Percentiles rank a stretch among this genome's conserved stretches.
Evolutionary conservation across 805 yeast species (phyloP).

Genomic region (Teunomyces cretensis): DNA sequence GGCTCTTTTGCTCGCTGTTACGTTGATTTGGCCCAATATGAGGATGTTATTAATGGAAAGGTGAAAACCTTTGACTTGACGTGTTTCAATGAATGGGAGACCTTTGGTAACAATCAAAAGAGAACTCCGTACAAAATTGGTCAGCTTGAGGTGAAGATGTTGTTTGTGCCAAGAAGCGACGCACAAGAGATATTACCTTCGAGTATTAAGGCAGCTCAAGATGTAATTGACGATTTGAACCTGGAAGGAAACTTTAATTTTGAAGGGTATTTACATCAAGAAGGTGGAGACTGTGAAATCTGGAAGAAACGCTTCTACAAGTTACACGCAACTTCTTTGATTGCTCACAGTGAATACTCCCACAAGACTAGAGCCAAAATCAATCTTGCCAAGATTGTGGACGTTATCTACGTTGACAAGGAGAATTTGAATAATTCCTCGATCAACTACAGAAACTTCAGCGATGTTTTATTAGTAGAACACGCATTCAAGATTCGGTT

Average conservation of each 20-base stretch:
- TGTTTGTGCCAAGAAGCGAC: constrained; percentile 65
- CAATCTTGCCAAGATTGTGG: constrained; percentile 67
- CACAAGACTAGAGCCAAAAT: constrained; percentile 73
- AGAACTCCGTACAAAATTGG: constrained; percentile 61
- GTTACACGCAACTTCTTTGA: constrained; percentile 66
- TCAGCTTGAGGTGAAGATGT: constrained; percentile 64
- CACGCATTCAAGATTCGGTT: constrained; percentile 76
- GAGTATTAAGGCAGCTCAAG: constrained; percentile 53
- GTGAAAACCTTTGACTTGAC: constrained; percentile 54
- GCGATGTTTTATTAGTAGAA: constrained; percentile 67
- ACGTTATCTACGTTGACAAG: constrained; percentile 46
- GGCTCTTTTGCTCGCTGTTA: constrained; percentile 88
- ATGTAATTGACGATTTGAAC: constrained; percentile 31
- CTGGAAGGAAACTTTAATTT: constrained; percentile 24
- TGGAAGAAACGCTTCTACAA: constrained; percentile 76
- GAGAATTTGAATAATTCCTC: constrained; percentile 28
- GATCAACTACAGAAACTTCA: constrained; percentile 54
- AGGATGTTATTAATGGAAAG: constrained; percentile 53
- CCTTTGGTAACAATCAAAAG: constrained; percentile 25
- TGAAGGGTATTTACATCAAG: constrained; percentile 80
- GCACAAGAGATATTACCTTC: constrained; percentile 65
- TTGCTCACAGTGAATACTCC: constrained; percentile 73
- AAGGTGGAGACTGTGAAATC: constrained; percentile 83
- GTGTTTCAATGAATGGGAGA: constrained; percentile 78
- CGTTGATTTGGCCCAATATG: constrained; percentile 59